Conservation (phyloP, 306 rosid species). For the cucumber (Cucumis sativus) region Cucumber_9930_V3 NC_026659.2:16498501-16499000, state of each 20-base stretch:
- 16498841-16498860: not conserved
- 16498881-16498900: constrained; percentile 1
- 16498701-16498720: not conserved
- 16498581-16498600: not conserved
- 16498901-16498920: constrained; percentile 41
- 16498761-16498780: not conserved
- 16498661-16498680: not conserved
- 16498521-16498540: not conserved
- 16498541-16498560: not conserved
- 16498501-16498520: not conserved
- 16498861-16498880: not conserved
- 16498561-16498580: not conserved
- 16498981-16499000: constrained; percentile 42
- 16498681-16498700: not conserved
- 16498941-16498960: constrained; percentile 90
- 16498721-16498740: not conserved
- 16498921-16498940: constrained; percentile 98
- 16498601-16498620: not conserved
- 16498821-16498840: not conserved
- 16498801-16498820: not conserved
- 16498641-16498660: not conserved
- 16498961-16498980: constrained; percentile 98
- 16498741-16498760: not conserved
- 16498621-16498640: not conserved
- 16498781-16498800: not conserved